A percentile compares a stretch with the other conserved stretches of the same genome.
phyloP scores from a whole-genome alignment of 1,284 basidiomycete genomes.

The Marasmius tenuissimus region DNA sequence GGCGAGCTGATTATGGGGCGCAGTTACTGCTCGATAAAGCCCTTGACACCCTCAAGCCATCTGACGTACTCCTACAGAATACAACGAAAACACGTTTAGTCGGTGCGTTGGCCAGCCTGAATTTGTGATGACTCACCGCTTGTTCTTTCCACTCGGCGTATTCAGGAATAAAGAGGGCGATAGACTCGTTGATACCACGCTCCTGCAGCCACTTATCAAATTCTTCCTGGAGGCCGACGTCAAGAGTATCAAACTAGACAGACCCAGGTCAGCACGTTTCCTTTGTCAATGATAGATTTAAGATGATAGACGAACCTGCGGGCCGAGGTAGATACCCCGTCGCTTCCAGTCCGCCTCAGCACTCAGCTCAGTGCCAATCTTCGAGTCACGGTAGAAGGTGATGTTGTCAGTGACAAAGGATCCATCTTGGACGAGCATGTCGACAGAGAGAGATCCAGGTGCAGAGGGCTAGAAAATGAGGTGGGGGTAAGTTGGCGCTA shows the following conservation, averaged over 20 bases:
- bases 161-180: constrained; percentile 83
- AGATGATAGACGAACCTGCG: constrained; percentile 54
- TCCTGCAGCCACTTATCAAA: constrained; percentile 84
- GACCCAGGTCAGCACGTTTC: constrained; percentile 2
- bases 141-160: constrained; percentile 91
- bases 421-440: constrained; percentile 83
- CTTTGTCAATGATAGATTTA: background rate
- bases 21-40: constrained; percentile 73
- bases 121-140: constrained; percentile 49
- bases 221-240: constrained; percentile 83
- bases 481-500: background rate
- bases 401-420: constrained; percentile 88
- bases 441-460: constrained; percentile 74
- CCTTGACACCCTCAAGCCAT: constrained; percentile 86
- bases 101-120: background rate
- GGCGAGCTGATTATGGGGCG: too few species aligned
- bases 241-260: constrained; percentile 84
- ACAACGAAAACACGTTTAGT: constrained; percentile 7
- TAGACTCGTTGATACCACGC: constrained; percentile 81
- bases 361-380: constrained; percentile 76
- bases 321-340: constrained; percentile 89
- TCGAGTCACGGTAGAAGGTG: constrained; percentile 77
- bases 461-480: constrained; percentile 33
- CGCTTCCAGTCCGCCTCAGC: constrained; percentile 94
- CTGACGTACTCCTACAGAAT: constrained; percentile 79